These are phyloP conservation scores for Cryoendolithus antarcticus DNA, from an alignment of 2,329 filamentous ascomycete species.

Conservation along the genomic window DNA sequence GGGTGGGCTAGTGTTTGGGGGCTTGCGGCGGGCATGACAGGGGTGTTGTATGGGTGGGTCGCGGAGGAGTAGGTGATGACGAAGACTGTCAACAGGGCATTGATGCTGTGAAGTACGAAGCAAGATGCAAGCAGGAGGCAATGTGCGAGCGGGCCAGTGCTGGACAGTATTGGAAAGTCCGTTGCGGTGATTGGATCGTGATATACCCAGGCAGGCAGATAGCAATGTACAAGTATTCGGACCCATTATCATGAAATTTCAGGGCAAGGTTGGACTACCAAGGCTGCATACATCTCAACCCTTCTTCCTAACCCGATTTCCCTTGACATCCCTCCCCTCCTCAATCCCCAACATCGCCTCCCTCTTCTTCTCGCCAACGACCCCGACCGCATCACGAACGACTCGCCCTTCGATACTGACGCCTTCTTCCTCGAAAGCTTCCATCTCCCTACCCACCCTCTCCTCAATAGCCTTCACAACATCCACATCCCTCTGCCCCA, in stretches of 20 bases:
- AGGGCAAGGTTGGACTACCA: too few species aligned
- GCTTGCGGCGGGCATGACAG: conserved; percentile 48
- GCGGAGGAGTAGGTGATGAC: conserved; percentile 17
- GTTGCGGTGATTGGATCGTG: too few species aligned
- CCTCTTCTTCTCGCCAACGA: conserved; percentile 90
- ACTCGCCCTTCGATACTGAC: conserved; percentile 91
- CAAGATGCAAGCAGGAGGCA: too few species aligned
- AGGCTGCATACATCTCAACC: too few species aligned
- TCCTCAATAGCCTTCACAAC: conserved; percentile 82
- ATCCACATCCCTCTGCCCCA: conserved; percentile 86
- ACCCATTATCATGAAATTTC: too few species aligned
- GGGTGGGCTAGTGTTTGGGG: conserved; percentile 67
- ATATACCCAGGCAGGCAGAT: too few species aligned
- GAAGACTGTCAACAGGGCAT: too few species aligned
- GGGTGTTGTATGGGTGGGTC: conserved; percentile 43
- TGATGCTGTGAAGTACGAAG: too few species aligned
- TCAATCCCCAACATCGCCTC: conserved; percentile 86
- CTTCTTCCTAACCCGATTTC: conserved; percentile 41
- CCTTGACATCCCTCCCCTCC: conserved; percentile 78
- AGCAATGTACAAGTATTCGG: too few species aligned
- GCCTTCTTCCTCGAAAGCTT: conserved; percentile 73
- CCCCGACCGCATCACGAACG: conserved; percentile 69
- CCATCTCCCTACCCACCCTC: conserved; percentile 69
- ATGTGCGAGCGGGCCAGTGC: too few species aligned
- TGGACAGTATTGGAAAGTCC: too few species aligned